Evolutionary conservation across 1,139 yeast species (phyloP).

Genomic region (Pichia inconspicua): DNA sequence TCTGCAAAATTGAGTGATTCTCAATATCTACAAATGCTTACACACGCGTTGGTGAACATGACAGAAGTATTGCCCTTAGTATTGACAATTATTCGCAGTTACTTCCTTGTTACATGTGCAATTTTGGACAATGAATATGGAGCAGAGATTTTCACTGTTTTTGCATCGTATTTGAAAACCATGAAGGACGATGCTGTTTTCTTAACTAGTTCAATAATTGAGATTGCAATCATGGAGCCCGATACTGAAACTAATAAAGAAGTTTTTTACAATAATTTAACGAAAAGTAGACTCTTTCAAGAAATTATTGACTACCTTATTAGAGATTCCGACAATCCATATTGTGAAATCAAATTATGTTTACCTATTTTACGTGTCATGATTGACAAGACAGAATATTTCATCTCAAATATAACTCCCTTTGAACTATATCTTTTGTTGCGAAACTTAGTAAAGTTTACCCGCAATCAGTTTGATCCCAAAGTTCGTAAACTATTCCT

Average conservation of each 20-base stretch:
- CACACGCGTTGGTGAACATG: constrained; percentile 47
- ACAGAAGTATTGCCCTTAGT: constrained; percentile 73
- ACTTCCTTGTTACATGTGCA: constrained; percentile 50
- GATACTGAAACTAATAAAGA: constrained; percentile 18
- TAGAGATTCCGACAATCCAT: constrained; percentile 42
- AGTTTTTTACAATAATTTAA: constrained; percentile 31
- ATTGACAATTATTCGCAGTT: constrained; percentile 64
- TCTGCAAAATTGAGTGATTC: constrained; percentile 38
- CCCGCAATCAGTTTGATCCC: constrained; percentile 22
- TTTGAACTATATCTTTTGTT: constrained; percentile 13
- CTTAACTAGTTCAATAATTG: constrained; percentile 51
- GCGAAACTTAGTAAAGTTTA: constrained; percentile 12
- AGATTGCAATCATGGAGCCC: constrained; percentile 39
- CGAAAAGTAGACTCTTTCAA: constrained; percentile 41
- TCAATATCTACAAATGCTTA: constrained; percentile 35
- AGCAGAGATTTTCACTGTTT: constrained; percentile 39
- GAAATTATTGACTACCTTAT: constrained; percentile 40
- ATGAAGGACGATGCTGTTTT: constrained; percentile 68
- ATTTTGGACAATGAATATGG: constrained; percentile 34
- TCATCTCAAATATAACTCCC: neutral
- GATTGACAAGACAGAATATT: constrained; percentile 12
- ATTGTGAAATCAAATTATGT: constrained; percentile 49
- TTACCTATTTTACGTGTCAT: constrained; percentile 36
- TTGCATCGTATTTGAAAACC: constrained; percentile 49
- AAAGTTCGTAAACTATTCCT: constrained; percentile 24